Conservation (phyloP, 306 rosid species). For the Neltuma alba region DNA sequence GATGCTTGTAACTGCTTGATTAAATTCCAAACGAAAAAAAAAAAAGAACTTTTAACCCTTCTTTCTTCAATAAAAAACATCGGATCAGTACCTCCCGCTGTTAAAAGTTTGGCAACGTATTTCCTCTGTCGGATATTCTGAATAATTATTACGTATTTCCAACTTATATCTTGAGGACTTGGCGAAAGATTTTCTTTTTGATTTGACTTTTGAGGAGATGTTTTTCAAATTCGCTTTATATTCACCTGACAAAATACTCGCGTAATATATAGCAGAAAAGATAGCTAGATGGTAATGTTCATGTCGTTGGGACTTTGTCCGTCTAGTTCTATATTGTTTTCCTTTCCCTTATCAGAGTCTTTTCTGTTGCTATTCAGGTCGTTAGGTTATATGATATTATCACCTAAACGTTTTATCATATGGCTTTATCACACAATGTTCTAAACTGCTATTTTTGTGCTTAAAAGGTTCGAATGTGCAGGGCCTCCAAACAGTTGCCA, state of each 20-base stretch:
- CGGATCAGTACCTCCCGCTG: not conserved
- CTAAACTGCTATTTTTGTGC: slow-evolving; percentile 34
- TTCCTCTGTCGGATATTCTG: not conserved
- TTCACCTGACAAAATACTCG: not conserved
- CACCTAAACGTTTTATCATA: not conserved
- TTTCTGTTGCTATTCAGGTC: not conserved
- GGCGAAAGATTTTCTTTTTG: not conserved
- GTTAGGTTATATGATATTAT: not conserved
- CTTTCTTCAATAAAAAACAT: not conserved
- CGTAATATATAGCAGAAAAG: not conserved
- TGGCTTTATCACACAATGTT: not conserved
- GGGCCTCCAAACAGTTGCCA: slow-evolving; percentile 87
- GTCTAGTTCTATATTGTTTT: not conserved
- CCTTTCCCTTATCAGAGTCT: not conserved
- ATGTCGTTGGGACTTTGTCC: not conserved
- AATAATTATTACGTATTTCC: not conserved
- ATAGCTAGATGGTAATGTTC: not conserved
- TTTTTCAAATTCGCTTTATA: not conserved
- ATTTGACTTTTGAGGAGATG: not conserved
- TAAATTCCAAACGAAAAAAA: not conserved
- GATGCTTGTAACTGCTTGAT: not conserved
- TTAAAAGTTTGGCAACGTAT: not conserved
- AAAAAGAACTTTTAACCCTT: not conserved
- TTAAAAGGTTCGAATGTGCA: slow-evolving; percentile 92
- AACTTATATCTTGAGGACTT: not conserved